Conservation (phyloP, 441 rosid genomes). For the Arabidopsis hybrid region DNA sequence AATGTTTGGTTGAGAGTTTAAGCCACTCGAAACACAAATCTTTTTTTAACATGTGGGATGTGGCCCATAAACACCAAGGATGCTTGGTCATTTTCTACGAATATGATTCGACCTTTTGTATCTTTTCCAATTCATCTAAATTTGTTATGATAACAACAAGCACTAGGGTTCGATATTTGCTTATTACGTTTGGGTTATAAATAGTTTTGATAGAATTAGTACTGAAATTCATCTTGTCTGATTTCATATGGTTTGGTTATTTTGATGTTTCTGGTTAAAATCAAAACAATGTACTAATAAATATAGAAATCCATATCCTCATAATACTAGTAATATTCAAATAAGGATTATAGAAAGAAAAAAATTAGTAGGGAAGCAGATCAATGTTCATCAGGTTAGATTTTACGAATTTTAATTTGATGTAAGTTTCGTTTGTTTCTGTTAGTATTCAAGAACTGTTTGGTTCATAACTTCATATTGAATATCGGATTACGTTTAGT, state of each 20-base stretch:
- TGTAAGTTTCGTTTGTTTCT: neutral
- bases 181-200: neutral
- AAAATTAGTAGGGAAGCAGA: too few species aligned
- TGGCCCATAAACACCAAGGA: slow-evolving; percentile 24
- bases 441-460: too few species aligned
- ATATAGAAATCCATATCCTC: too few species aligned
- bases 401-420: neutral
- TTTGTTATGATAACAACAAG: neutral
- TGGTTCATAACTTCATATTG: too few species aligned
- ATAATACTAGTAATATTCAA: too few species aligned
- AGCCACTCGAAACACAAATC: slow-evolving; percentile 30
- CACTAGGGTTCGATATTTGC: neutral
- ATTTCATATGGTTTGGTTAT: slow-evolving; percentile 9
- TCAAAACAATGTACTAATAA: too few species aligned
- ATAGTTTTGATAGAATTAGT: neutral
- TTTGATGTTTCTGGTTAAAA: neutral
- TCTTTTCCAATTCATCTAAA: neutral
- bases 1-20: slow-evolving; percentile 29
- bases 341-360: too few species aligned
- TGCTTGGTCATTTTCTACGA: slow-evolving; percentile 34
- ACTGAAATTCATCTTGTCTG: neutral
- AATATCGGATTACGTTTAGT: too few species aligned
- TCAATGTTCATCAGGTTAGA: too few species aligned
- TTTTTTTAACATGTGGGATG: slow-evolving; percentile 30
- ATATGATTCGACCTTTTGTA: slow-evolving; percentile 31